phyloP scores from a whole-genome alignment of 2,329 filamentous ascomycete genomes.

The Ceratocystis destructans region DNA sequence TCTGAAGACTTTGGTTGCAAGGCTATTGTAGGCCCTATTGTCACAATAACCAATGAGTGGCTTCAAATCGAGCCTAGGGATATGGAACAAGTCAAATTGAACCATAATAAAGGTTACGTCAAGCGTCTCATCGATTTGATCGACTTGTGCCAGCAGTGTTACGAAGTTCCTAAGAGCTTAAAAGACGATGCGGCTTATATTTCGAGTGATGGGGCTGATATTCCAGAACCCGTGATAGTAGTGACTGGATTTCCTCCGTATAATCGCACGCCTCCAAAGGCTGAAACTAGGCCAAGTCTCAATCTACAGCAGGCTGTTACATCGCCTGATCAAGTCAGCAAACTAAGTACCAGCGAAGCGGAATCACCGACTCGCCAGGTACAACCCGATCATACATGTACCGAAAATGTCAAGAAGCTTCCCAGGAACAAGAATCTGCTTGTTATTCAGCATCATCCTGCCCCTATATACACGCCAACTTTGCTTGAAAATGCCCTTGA shows the following conservation, averaged over 20 bases:
- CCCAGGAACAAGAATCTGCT: not conserved
- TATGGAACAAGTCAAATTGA: no score
- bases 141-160: rapidly evolving
- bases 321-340: not conserved
- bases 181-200: no score
- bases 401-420: not conserved
- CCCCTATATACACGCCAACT: not conserved
- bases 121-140: no score
- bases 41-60: no score
- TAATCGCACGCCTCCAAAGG: not conserved
- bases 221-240: not conserved
- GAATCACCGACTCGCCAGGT: not conserved
- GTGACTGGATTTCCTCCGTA: not conserved
- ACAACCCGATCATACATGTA: not conserved
- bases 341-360: not conserved
- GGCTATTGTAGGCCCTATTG: no score
- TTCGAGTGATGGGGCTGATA: no score
- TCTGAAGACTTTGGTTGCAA: no score
- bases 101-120: no score
- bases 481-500: not conserved
- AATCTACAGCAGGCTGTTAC: not conserved
- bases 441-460: not conserved
- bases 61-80: no score
- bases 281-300: not conserved
- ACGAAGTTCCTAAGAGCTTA: no score